These are phyloP conservation scores for Blepharisma japonicum DNA, from an alignment of 73 alveolate genomes.

Conservation along the genomic window DNA sequence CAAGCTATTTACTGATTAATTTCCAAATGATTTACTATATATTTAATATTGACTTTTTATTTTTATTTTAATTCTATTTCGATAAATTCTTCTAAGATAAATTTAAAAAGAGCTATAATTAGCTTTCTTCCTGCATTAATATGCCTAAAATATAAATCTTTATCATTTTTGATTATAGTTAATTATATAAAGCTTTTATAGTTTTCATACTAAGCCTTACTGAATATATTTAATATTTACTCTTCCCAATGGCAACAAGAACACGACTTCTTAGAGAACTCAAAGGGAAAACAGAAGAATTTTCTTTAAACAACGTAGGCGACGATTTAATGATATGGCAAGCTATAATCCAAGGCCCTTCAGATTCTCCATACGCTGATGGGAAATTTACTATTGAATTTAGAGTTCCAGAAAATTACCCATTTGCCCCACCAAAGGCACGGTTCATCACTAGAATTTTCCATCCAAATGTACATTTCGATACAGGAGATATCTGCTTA, in stretches of 20 bases:
- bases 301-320: slow-evolving; percentile 3
- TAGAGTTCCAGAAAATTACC: slow-evolving; percentile 81
- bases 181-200: too few species aligned
- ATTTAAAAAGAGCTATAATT: too few species aligned
- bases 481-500: slow-evolving; percentile 88
- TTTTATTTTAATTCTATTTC: too few species aligned
- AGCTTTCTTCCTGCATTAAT: too few species aligned
- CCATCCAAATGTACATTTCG: slow-evolving; percentile 95
- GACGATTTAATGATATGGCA: slow-evolving; percentile 75
- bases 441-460: slow-evolving; percentile 81
- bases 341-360: slow-evolving; percentile 85
- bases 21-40: too few species aligned
- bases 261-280: slow-evolving; percentile 23
- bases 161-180: too few species aligned
- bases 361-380: slow-evolving; percentile 80
- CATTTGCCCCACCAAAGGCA: slow-evolving; percentile 88
- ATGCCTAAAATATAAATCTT: too few species aligned
- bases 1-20: too few species aligned
- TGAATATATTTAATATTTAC: too few species aligned
- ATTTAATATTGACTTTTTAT: too few species aligned
- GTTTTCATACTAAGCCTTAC: too few species aligned
- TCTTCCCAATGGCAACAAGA: not conserved
- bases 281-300: slow-evolving; percentile 22
- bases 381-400: slow-evolving; percentile 60
- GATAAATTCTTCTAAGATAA: too few species aligned